Percentiles rank a stretch among this genome's conserved stretches.
These are phyloP conservation scores for Russula olivacea DNA, from an alignment of 768 basidiomycete species.

Conservation along the genomic window DNA sequence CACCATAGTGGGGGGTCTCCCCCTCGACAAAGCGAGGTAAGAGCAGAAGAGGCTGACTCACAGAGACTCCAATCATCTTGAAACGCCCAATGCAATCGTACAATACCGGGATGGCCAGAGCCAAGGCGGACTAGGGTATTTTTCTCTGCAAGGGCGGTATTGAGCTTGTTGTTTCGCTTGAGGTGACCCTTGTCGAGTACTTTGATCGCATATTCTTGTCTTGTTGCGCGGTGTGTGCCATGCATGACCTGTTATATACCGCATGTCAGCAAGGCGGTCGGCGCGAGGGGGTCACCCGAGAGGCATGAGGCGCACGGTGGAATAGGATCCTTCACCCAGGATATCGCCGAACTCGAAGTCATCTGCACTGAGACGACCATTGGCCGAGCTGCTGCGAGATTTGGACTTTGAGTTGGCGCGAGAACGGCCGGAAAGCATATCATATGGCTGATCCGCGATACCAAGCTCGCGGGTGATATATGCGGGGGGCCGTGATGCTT, in stretches of 20 bases:
- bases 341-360: constrained; percentile 70
- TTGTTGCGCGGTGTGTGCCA: constrained; percentile 48
- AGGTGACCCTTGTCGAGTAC: constrained; percentile 81
- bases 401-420: constrained; percentile 33
- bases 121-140: constrained; percentile 62
- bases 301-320: constrained; percentile 50
- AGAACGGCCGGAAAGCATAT: constrained; percentile 23
- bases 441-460: constrained; percentile 30
- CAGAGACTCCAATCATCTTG: constrained; percentile 82
- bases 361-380: constrained; percentile 42
- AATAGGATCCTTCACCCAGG: constrained; percentile 81
- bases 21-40: neutral
- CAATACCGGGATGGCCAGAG: constrained; percentile 72
- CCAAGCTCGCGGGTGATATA: constrained; percentile 58
- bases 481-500: constrained; percentile 41
- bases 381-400: constrained; percentile 44
- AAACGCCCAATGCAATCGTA: constrained; percentile 77
- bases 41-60: constrained; percentile 37
- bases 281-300: neutral
- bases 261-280: constrained; percentile 17
- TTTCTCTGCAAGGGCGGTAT: constrained; percentile 75
- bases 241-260: constrained; percentile 46
- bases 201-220: constrained; percentile 70
- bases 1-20: neutral
- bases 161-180: constrained; percentile 68